Evolutionary conservation across 225 moss, liverwort and hornwort genomes (phyloP), one percentile per base, ranked within the genome.

Genomic region (Asterella californica): DNA sequence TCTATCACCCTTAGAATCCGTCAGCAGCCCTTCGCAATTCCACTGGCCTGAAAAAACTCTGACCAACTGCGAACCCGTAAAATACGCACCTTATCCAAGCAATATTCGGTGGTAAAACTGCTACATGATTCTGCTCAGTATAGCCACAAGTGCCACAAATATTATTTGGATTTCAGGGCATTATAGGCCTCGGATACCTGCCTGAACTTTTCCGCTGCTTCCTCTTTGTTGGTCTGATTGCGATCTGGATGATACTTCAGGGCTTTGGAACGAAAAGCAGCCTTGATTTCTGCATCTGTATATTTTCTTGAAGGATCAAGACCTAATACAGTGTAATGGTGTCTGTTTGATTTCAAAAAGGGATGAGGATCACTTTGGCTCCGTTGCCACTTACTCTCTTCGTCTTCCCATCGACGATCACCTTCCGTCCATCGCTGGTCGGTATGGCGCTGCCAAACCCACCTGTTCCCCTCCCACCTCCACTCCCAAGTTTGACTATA

Each of bases 151-250:
- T 15, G 38, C 37, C 24, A 2, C 30, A 19, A 38, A n/a, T 6
- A 27, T 71, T 6, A 45, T 46, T 42, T 72, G 72, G 48, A 22
- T 30, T 30, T 75, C 22, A 78, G 29, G 27, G 82, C 70, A 72
- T 96, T 94, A 73, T 96, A 96, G 1, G 92, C 91, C 37, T 94
- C 94, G 21, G 94, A 86, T 53, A 96, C 87, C 85, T 94, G 86
- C 85, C 82, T 83, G 70, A 96, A 96, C 79, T 96, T 93, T 14
- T 91, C 88, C 76, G 92, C 92, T 9, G 92, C 94, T 47, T 84
- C 80, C 46, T 83, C 91, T 18, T 82, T 85, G 82, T 96, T 89
- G 15, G 85, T 89, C 77, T 84, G 91, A 64, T 94, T 96, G 81
- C 91, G 94, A 59, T 96, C 96, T 46, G 94, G 92, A 72, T 94